Evolutionary conservation across 2,329 filamentous ascomycete species (phyloP).

Genomic region (Domatiomyces globalis): DNA sequence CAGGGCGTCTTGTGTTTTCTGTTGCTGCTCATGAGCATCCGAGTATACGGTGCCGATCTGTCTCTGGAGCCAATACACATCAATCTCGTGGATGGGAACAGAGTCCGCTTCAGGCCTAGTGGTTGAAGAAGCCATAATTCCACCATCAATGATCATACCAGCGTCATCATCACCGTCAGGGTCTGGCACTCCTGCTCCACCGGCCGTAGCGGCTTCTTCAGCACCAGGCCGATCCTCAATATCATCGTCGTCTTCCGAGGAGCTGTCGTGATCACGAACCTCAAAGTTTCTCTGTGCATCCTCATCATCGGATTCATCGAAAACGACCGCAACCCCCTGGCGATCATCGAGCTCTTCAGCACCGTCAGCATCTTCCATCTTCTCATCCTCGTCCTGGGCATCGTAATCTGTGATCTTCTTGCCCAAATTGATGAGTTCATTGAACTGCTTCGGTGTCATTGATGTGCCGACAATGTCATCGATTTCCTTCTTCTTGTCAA

Average conservation of each 20-base stretch:
- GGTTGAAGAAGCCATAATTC: constrained; percentile 34
- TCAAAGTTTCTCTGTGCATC: constrained; percentile 77
- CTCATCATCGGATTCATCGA: constrained; percentile 78
- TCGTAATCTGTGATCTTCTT: constrained; percentile 99
- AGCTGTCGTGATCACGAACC: constrained; percentile 65
- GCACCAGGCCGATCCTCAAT: constrained; percentile 44
- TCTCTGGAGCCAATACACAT: constrained; percentile 92
- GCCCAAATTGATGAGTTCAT: constrained; percentile 85
- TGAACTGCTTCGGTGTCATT: constrained; percentile 81
- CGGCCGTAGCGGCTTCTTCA: constrained; percentile 36
- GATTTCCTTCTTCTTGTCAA: constrained; percentile 95
- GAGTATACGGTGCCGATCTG: constrained; percentile 79
- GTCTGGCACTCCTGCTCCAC: constrained; percentile 27
- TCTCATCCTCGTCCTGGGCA: constrained; percentile 86
- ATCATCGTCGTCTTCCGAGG: constrained; percentile 57
- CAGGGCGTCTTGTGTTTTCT: constrained; percentile 76
- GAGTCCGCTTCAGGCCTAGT: constrained; percentile 38
- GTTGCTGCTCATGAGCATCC: constrained; percentile 83
- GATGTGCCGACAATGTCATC: constrained; percentile 81
- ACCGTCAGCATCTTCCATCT: constrained; percentile 56
- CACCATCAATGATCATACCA: constrained; percentile 68
- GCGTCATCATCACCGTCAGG: constrained; percentile 38
- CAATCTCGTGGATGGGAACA: constrained; percentile 76
- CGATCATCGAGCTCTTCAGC: constrained; percentile 76
- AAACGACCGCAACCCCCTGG: constrained; percentile 93